Percentiles rank a stretch among this genome's conserved stretches.
These are phyloP conservation scores for Scutellaria minor DNA, from an alignment of 257 asterid species.

Conservation along the genomic window DNA sequence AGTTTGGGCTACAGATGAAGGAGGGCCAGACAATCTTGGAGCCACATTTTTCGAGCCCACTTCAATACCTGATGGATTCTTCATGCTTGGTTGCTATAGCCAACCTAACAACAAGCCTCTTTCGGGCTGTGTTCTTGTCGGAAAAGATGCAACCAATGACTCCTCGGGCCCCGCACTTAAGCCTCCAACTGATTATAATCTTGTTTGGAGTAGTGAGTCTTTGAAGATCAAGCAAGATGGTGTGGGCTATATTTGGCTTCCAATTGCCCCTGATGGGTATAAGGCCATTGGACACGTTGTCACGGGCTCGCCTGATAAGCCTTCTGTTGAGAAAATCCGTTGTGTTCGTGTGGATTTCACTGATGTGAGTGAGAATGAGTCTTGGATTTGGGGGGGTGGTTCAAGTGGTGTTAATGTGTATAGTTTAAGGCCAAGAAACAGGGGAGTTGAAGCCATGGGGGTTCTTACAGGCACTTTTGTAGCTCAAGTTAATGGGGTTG, in stretches of 20 bases:
- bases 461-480: slow-evolving; percentile 63
- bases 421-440: slow-evolving; percentile 51
- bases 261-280: slow-evolving; percentile 56
- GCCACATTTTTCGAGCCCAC: slow-evolving; percentile 75
- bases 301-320: slow-evolving; percentile 57
- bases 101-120: slow-evolving; percentile 71
- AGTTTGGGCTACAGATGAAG: slow-evolving; percentile 69
- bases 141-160: slow-evolving; percentile 46
- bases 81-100: slow-evolving; percentile 68
- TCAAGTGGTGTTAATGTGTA: slow-evolving; percentile 43
- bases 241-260: slow-evolving; percentile 59
- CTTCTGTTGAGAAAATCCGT: slow-evolving; percentile 44
- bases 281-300: slow-evolving; percentile 56
- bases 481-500: slow-evolving; percentile 42
- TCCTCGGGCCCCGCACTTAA: slow-evolving; percentile 38
- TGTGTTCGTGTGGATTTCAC: slow-evolving; percentile 59
- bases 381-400: slow-evolving; percentile 61
- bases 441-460: slow-evolving; percentile 54
- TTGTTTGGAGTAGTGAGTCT: slow-evolving; percentile 62
- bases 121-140: slow-evolving; percentile 73
- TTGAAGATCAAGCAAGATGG: slow-evolving; percentile 51
- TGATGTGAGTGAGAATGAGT: slow-evolving; percentile 40
- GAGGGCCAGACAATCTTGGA: slow-evolving; percentile 78
- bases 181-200: slow-evolving; percentile 58
- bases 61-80: slow-evolving; percentile 69